Evolutionary conservation across 2,329 filamentous ascomycete species (phyloP), one percentile per base, ranked within the genome.

Genomic region (Biscogniauxia sp.): DNA sequence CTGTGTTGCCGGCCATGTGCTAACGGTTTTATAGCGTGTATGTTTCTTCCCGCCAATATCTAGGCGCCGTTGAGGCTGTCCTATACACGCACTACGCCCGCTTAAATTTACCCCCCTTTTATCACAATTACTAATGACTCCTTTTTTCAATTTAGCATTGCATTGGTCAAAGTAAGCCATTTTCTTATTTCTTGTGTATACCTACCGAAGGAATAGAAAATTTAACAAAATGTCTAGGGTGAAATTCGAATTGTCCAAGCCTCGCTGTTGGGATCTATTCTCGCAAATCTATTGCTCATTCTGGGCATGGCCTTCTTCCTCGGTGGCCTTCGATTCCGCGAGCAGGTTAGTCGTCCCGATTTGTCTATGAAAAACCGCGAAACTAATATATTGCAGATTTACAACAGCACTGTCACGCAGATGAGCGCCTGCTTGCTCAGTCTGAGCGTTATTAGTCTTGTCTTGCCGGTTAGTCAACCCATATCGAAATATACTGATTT

Each of bases 371-470:
- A 15, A 20, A 54, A 28, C 53, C 13, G 20, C 4, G 3, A 52
- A 50, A 11, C 56, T 65, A 60, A 70, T 51, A 25, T 32, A 15
- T 58, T 23, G 20, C 57, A 90, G 85, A 88, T 97, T 64, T 97
- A 97, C 78, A 97, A 97, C 78, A 95, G 88, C 77, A 97, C 92
- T 20, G 92, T 97, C 61, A 97, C 93, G 0, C 93, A 97, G 74
- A 97, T 97, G 92, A 97, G 92, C 73, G 93, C 93, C 56, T 96
- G 92, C 78, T 82, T 97, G 68, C 84, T 97, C 68, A 96, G 92
- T 80, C 77, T 97, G 75, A 93, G 91, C 72, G 93, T 96, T 62
- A 93, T 92, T 77, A 97, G 93, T 79, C 81, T 97, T 20, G 84
- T 97, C 25, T 78, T 97, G 13, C 93, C 93, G 1, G 89, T 90